Percentiles rank a stretch among this genome's conserved stretches.
These are phyloP conservation scores for Elaphomyces granulatus DNA, from an alignment of 495 filamentous ascomycete species.

Conservation along the genomic window DNA sequence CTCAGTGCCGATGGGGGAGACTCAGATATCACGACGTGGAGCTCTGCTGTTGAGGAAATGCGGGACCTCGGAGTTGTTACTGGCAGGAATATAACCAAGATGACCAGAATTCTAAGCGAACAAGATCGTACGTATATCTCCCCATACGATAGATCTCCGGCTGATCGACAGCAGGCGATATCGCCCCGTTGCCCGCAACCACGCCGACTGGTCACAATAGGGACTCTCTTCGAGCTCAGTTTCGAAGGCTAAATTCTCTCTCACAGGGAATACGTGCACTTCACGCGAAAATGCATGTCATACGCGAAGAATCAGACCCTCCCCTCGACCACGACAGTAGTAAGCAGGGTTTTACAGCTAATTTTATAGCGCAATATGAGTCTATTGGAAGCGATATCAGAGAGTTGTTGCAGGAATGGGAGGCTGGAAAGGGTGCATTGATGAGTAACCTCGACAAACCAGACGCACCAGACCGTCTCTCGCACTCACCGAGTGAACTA, in stretches of 20 bases:
- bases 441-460: constrained; percentile 52
- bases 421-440: constrained; percentile 64
- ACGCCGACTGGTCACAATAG: constrained; percentile 43
- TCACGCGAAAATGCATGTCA: constrained; percentile 86
- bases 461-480: constrained; percentile 42
- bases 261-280: constrained; percentile 83
- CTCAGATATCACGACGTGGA: constrained; percentile 68
- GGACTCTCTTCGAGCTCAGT: constrained; percentile 69
- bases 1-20: constrained; percentile 75
- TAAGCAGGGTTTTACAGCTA: constrained; percentile 48
- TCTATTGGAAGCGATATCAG: constrained; percentile 81
- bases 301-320: constrained; percentile 77
- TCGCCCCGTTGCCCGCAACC: constrained; percentile 47
- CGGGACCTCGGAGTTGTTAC: constrained; percentile 43
- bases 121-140: constrained; percentile 54
- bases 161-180: constrained; percentile 26
- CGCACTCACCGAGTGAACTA: constrained; percentile 49
- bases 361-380: constrained; percentile 79
- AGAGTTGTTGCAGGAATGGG: constrained; percentile 79
- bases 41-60: constrained; percentile 62
- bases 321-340: constrained; percentile 59
- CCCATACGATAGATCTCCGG: constrained; percentile 7
- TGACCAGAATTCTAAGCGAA: constrained; percentile 60
- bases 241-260: constrained; percentile 70
- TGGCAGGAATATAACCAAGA: constrained; percentile 34